phyloP scores from a whole-genome alignment of 306 rosid species.

The Boehmeria nivea region DNA sequence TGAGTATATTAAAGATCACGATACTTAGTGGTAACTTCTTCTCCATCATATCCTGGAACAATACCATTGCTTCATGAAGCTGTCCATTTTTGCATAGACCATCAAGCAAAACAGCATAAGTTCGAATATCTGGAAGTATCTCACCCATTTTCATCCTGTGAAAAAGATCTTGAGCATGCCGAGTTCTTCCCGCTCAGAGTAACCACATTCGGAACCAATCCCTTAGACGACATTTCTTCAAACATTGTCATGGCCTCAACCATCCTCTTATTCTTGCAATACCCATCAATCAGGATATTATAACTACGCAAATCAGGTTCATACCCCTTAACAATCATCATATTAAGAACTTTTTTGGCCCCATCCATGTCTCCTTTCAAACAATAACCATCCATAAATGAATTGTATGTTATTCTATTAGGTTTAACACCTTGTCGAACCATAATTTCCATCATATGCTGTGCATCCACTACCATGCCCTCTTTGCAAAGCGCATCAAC shows the following conservation, averaged over 20 bases:
- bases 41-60: slow-evolving; percentile 1
- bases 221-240: background rate
- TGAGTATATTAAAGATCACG: no score
- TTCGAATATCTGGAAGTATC: background rate
- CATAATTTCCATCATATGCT: background rate
- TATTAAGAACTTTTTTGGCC: no score
- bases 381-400: no score
- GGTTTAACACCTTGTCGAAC: slow-evolving; percentile 14
- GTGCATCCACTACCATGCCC: background rate
- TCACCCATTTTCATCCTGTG: no score
- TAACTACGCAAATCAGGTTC: no score
- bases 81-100: no score
- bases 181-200: no score
- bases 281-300: no score
- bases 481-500: background rate
- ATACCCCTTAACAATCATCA: no score
- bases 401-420: slow-evolving; percentile 21
- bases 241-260: slow-evolving; percentile 22
- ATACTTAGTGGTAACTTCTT: background rate
- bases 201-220: background rate
- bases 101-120: background rate
- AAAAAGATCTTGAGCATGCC: no score
- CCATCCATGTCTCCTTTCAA: no score
- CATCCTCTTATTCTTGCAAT: slow-evolving; percentile 36
- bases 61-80: background rate